Evolutionary conservation across 768 basidiomycete genomes (phyloP).

Genomic region (Mycena olivaceomarginata): DNA sequence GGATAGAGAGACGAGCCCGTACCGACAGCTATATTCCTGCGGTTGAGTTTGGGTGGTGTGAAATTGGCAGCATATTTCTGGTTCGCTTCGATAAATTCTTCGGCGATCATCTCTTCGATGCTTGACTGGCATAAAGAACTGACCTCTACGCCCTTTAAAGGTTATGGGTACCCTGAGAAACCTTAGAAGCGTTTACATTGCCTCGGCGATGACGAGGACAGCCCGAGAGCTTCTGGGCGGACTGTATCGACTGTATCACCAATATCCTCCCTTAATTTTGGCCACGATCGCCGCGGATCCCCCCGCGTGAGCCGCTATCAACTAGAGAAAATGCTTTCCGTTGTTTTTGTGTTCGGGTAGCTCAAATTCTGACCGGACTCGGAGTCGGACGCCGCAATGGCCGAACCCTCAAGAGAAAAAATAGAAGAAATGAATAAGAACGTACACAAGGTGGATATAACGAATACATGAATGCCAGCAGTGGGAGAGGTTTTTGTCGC

Average conservation of each 20-base stretch:
- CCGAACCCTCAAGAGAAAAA: no score
- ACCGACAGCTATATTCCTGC: conserved; percentile 62
- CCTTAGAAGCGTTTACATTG: not conserved
- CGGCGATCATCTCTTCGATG: conserved; percentile 12
- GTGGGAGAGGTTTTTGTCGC: no score
- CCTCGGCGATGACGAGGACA: not conserved
- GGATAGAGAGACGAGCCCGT: not conserved
- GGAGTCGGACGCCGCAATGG: no score
- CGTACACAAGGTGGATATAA: no score
- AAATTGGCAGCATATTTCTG: conserved; percentile 62
- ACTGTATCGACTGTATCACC: not conserved
- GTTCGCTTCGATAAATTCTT: conserved; percentile 51
- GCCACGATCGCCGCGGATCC: not conserved
- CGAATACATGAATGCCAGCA: no score
- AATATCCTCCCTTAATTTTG: not conserved
- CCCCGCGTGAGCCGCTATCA: no score
- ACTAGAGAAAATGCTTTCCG: no score
- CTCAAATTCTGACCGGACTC: no score
- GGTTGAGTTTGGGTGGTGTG: conserved; percentile 57
- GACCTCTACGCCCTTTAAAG: not conserved
- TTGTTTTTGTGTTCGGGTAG: no score
- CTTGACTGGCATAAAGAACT: not conserved
- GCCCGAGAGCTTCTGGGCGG: not conserved
- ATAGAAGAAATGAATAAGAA: no score
- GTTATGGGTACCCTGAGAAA: not conserved